phyloP scores from a whole-genome alignment of 805 yeast species.

The Myxozyma lipomycoides region DNA sequence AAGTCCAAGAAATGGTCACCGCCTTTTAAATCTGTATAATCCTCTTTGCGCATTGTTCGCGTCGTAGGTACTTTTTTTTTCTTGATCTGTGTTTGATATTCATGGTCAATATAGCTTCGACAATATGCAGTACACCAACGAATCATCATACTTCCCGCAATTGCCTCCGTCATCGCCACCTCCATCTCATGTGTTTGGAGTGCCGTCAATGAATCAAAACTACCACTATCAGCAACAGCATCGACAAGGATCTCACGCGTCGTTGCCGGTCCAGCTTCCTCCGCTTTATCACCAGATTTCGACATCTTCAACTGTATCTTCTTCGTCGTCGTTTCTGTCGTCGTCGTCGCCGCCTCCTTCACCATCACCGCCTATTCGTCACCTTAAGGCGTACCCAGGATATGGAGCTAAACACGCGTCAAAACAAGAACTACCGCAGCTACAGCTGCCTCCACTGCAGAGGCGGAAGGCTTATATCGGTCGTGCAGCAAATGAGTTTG shows the following conservation, averaged over 20 bases:
- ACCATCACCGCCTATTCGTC: background rate
- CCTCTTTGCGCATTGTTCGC: too few relatives aligned
- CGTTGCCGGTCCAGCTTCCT: background rate
- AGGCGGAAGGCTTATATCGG: slow-evolving; percentile 1
- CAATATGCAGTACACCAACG: slow-evolving; percentile 4
- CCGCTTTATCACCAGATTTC: slow-evolving; percentile 1
- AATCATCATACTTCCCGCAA: slow-evolving; percentile 9
- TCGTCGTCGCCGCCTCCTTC: slow-evolving; percentile 7
- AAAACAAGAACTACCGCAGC: slow-evolving; percentile 1
- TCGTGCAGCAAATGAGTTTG: background rate
- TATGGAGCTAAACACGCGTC: background rate
- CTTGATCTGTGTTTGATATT: too few relatives aligned
- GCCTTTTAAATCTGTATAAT: too few relatives aligned
- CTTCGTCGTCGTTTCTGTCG: slow-evolving; percentile 16
- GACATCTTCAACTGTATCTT: slow-evolving; percentile 8
- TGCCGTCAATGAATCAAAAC: background rate
- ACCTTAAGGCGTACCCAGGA: background rate
- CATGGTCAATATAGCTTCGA: too few relatives aligned
- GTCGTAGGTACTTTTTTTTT: too few relatives aligned
- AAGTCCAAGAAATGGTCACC: too few relatives aligned
- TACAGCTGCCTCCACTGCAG: slow-evolving; percentile 2
- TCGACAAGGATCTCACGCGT: background rate
- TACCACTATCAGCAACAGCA: background rate
- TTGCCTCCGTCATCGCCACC: slow-evolving; percentile 23
- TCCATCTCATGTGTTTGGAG: background rate